Percentiles rank a stretch among this genome's conserved stretches.
phyloP scores from a whole-genome alignment of 2,329 filamentous ascomycete genomes.

The Neofusicoccum ribis region DNA sequence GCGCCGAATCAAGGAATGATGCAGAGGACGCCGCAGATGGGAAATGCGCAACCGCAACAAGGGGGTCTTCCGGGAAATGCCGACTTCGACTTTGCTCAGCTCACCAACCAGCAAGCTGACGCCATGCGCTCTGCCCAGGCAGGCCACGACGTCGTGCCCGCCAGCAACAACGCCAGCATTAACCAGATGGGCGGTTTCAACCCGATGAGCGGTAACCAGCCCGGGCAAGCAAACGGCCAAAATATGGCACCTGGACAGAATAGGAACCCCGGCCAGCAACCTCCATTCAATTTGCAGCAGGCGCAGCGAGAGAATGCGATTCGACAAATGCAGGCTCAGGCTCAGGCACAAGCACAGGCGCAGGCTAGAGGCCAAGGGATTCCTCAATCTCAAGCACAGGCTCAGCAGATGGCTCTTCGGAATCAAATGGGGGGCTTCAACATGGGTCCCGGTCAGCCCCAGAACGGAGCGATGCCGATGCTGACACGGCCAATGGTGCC shows the following conservation, averaged over 20 bases:
- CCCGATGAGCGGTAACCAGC: conserved; percentile 26
- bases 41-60: conserved; percentile 35
- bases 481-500: conserved; percentile 50
- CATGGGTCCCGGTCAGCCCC: conserved; percentile 39
- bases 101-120: conserved; percentile 60
- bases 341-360: conserved; percentile 37
- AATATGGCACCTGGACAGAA: conserved; percentile 11
- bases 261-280: conserved; percentile 11
- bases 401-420: conserved; percentile 40
- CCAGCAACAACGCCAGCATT: conserved; percentile 56
- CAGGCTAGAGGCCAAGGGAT: conserved; percentile 39
- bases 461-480: conserved; percentile 50
- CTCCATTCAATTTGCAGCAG: conserved; percentile 27
- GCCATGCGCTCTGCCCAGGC: conserved; percentile 62
- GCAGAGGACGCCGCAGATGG: conserved; percentile 31
- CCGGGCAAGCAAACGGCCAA: conserved; percentile 7
- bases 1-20: conserved; percentile 17
- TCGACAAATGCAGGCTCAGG: conserved; percentile 42
- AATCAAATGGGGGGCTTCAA: conserved; percentile 50
- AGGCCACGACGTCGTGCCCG: conserved; percentile 64
- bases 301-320: conserved; percentile 42
- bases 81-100: conserved; percentile 54
- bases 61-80: conserved; percentile 34
- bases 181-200: conserved; percentile 26
- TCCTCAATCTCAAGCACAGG: conserved; percentile 23